A percentile compares a stretch with the other conserved stretches of the same genome.
These are phyloP conservation scores for Geosmithia flava DNA, from an alignment of 2,329 filamentous ascomycete genomes.

Conservation along the genomic window DNA sequence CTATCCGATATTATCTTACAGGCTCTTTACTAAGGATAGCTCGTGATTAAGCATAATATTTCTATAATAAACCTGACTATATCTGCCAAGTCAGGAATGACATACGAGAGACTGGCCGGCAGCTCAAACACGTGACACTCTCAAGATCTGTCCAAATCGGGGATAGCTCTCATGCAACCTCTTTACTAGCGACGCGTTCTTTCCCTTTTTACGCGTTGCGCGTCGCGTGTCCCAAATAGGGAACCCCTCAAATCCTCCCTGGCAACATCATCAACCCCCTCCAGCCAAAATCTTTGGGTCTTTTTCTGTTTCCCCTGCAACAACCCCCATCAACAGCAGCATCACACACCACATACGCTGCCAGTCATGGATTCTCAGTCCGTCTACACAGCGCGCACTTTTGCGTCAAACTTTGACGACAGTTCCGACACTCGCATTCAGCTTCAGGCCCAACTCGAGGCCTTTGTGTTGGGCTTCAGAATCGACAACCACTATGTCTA, in stretches of 20 bases:
- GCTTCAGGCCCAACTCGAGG: constrained; percentile 68
- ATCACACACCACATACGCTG: neutral
- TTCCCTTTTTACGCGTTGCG: constrained; percentile 1
- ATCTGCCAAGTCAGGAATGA: neutral
- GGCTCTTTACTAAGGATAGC: no score
- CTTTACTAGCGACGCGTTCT: neutral
- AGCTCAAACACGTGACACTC: neutral
- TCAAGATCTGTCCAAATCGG: neutral
- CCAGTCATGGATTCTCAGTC: constrained; percentile 71
- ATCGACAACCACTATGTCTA: constrained; percentile 93
- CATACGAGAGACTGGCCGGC: no score
- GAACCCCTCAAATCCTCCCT: neutral
- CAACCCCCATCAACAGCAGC: neutral
- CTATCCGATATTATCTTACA: neutral
- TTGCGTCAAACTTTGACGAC: constrained; percentile 53
- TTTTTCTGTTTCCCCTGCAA: neutral
- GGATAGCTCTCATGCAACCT: neutral
- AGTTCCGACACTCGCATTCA: constrained; percentile 58
- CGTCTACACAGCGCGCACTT: constrained; percentile 75
- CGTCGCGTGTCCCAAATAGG: neutral
- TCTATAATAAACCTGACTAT: no score
- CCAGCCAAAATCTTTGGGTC: neutral
- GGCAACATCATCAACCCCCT: neutral
- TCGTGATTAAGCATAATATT: no score
- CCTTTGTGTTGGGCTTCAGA: constrained; percentile 88